Evolutionary conservation across 2,329 filamentous ascomycete genomes (phyloP).

Genomic region (Grosmannia clavigera): DNA sequence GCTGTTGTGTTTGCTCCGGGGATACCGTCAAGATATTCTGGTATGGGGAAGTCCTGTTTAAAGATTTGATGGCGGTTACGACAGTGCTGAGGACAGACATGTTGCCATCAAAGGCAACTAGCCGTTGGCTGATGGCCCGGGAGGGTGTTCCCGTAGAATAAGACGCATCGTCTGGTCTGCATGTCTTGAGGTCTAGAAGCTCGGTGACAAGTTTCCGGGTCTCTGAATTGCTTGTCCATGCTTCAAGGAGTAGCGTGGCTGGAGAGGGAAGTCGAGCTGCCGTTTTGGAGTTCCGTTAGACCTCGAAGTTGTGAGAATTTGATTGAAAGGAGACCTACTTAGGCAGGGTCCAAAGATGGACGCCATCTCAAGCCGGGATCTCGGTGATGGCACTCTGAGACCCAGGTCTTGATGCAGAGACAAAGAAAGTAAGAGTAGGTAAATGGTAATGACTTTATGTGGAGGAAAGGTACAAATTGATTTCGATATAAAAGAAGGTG

Average conservation of each 20-base stretch:
- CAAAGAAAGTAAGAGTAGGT: not conserved
- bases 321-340: not conserved
- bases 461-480: not conserved
- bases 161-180: not conserved
- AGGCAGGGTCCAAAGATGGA: constrained; percentile 9
- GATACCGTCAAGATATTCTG: not conserved
- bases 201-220: constrained; percentile 4
- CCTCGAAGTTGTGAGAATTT: not conserved
- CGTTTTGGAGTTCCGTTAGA: not conserved
- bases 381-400: not conserved
- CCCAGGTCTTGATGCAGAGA: not conserved
- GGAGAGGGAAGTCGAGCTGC: constrained; percentile 9
- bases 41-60: constrained; percentile 2
- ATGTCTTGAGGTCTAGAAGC: constrained; percentile 1
- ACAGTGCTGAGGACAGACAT: constrained; percentile 6
- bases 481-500: too few species aligned
- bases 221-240: constrained; percentile 8
- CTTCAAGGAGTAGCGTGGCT: constrained; percentile 8
- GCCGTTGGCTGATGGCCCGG: not conserved
- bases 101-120: constrained; percentile 8
- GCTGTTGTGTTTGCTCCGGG: not conserved
- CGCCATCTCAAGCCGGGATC: not conserved
- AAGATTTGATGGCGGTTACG: constrained; percentile 7
- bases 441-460: not conserved
- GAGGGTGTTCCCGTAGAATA: not conserved